Conservation (phyloP, 176 grass and related monocot genomes). For the Avena atlantica region DNA sequence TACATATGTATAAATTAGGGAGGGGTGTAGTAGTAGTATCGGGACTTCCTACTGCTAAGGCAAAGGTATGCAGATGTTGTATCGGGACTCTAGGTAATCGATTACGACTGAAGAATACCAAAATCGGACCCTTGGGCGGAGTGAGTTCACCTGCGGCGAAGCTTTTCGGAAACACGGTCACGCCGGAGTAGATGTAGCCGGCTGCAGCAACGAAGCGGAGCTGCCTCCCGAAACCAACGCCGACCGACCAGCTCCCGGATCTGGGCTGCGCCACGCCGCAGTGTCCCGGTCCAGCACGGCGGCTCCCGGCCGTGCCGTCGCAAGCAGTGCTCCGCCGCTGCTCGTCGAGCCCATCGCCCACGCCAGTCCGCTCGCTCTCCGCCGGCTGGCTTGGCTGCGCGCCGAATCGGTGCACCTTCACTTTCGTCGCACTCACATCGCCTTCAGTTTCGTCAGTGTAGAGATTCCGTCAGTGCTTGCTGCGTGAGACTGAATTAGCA, state of each 20-base stretch:
- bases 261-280: background rate
- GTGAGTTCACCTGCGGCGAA: background rate
- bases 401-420: background rate
- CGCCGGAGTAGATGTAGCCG: background rate
- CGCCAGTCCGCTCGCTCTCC: background rate
- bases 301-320: background rate
- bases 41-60: background rate
- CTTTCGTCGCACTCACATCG: too few relatives aligned
- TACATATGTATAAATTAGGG: background rate
- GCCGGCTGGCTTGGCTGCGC: background rate
- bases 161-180: background rate
- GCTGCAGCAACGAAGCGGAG: background rate
- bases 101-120: background rate
- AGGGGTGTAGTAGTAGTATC: background rate
- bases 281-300: background rate
- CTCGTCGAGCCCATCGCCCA: background rate
- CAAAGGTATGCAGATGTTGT: background rate
- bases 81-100: background rate
- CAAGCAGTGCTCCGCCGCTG: background rate
- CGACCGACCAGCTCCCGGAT: background rate
- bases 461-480: too few relatives aligned
- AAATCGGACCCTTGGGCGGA: background rate
- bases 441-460: too few relatives aligned
- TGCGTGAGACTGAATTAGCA: too few relatives aligned
- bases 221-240: background rate